phyloP scores from a whole-genome alignment of 768 basidiomycete genomes.

The Leucocoprinus sp. region DNA sequence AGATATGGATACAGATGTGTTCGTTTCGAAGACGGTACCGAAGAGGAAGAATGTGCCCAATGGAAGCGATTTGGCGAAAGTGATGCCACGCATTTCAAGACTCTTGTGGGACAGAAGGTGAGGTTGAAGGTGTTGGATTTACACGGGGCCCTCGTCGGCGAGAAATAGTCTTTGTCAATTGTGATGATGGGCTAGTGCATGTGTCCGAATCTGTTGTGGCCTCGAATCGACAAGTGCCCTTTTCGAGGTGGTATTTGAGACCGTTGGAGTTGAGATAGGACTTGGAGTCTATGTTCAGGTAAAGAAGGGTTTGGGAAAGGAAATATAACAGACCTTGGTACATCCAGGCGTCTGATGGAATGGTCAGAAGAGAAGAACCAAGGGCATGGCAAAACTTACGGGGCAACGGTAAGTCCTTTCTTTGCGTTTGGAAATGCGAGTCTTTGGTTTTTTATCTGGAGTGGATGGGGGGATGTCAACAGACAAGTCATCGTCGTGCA shows the following conservation, averaged over 20 bases:
- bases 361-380: not conserved
- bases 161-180: too few relatives aligned
- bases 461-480: too few relatives aligned
- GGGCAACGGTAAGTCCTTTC: slow-evolving; percentile 44
- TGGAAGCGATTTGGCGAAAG: too few relatives aligned
- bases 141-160: too few relatives aligned
- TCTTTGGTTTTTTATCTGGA: too few relatives aligned
- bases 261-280: slow-evolving; percentile 62
- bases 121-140: too few relatives aligned
- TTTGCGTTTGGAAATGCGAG: slow-evolving; percentile 17
- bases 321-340: slow-evolving; percentile 34
- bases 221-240: slow-evolving; percentile 51
- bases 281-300: slow-evolving; percentile 17
- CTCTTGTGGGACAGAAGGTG: too few relatives aligned
- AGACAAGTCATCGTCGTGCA: slow-evolving; percentile 1
- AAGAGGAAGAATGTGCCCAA: too few relatives aligned
- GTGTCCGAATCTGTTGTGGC: slow-evolving; percentile 10
- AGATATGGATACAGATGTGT: too few relatives aligned
- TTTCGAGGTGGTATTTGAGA: slow-evolving; percentile 59
- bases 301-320: not conserved
- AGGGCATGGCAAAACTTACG: slow-evolving; percentile 24
- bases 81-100: too few relatives aligned
- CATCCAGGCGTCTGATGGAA: slow-evolving; percentile 34
- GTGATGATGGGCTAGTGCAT: too few relatives aligned
- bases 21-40: too few relatives aligned